Evolutionary conservation across 139 green algal species (phyloP), one percentile per base, ranked within the genome.

Genomic region (Coelastrella sp.): DNA sequence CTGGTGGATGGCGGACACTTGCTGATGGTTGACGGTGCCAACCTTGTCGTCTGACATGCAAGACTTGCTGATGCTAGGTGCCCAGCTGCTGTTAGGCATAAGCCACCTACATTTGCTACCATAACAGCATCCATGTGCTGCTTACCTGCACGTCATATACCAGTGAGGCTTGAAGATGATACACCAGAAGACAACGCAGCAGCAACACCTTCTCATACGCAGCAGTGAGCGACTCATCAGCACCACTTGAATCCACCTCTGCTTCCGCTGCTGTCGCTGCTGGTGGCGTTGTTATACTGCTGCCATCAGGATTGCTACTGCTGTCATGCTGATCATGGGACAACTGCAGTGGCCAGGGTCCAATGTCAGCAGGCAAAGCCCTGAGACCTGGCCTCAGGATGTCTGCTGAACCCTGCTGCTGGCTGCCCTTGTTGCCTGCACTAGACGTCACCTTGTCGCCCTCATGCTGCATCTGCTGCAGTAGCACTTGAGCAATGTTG

Each of bases 141-240:
- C 51, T 62, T 37, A 90, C 67, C 32, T 34, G 27, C 0, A 67
- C 57, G 38, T 96, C 90, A 64, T 93, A 96, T 45, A 84, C 77
- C 34, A 35, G 40, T 1, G 90, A 94, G 3, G 11, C 34, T 79
- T 93, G 83, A 80, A 96, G 53, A 66, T 94, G 89, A 25, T 79
- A 41, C 50, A 89, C 77, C 85, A 96, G 86, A 57, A 87, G 80
- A 66, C 84, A 84, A 7, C 91, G 87, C 81, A 94, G 48, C 21
- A 79, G 75, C 19, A 79, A n/a, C 81, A 88, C 81, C 69, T 80
- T 81, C 35, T 76, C 53, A 38, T 43, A 37, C 3, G n/a, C 35
- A 15, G 45, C 35, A 60, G 51, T 51, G 3, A 53, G 79, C 32
- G 68, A 68, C 6, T 40, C 48, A 23, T 45, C 35, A 34, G 35